phyloP scores from a whole-genome alignment of 768 basidiomycete genomes.

The Lactifluus subvellereus region DNA sequence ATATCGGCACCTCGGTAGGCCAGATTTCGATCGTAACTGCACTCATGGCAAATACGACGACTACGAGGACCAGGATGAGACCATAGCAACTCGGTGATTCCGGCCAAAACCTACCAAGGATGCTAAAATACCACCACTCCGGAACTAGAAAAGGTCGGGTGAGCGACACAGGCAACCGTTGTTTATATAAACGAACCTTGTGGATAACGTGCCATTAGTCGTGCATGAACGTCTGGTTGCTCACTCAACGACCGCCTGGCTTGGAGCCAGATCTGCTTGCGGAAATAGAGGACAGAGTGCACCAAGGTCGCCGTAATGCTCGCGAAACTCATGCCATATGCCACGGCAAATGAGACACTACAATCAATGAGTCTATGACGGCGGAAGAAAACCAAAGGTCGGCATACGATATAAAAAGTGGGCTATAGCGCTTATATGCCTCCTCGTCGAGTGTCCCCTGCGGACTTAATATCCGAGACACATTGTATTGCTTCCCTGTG shows the following conservation, averaged over 20 bases:
- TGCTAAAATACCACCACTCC: slow-evolving; percentile 46
- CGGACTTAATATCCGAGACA: slow-evolving; percentile 35
- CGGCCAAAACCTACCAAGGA: slow-evolving; percentile 32
- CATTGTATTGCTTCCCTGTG: slow-evolving; percentile 37
- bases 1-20: slow-evolving; percentile 63
- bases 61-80: slow-evolving; percentile 35
- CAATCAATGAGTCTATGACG: slow-evolving; percentile 11
- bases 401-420: slow-evolving; percentile 44
- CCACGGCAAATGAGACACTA: slow-evolving; percentile 59
- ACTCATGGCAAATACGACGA: slow-evolving; percentile 57
- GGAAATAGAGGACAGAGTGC: slow-evolving; percentile 43
- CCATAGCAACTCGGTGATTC: background rate
- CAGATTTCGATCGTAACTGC: slow-evolving; percentile 57
- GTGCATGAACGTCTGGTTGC: slow-evolving; percentile 46
- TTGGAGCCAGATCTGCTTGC: slow-evolving; percentile 40
- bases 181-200: slow-evolving; percentile 13
- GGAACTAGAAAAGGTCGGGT: slow-evolving; percentile 33
- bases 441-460: slow-evolving; percentile 34
- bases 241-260: slow-evolving; percentile 40
- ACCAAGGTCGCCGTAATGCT: slow-evolving; percentile 41
- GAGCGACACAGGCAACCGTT: background rate
- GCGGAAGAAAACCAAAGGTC: slow-evolving; percentile 51
- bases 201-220: slow-evolving; percentile 52
- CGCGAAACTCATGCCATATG: slow-evolving; percentile 69
- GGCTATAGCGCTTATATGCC: slow-evolving; percentile 39